These are phyloP conservation scores for Xylaria multiplex DNA, from an alignment of 2,329 filamentous ascomycete genomes.

Conservation along the genomic window DNA sequence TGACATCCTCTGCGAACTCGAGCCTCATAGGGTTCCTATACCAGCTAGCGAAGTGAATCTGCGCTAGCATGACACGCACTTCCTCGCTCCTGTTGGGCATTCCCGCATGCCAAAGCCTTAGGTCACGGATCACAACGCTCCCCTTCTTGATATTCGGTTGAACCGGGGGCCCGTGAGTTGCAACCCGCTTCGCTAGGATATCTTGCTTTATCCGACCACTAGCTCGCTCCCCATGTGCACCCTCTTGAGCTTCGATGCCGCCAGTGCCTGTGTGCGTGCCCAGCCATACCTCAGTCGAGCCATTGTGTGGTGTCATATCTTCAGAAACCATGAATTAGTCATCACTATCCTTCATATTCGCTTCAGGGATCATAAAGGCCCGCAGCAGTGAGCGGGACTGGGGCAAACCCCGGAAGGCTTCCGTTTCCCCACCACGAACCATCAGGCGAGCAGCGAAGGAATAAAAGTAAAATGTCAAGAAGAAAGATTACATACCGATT, in stretches of 20 bases:
- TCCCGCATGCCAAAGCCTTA: conserved; percentile 71
- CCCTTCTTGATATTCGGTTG: conserved; percentile 65
- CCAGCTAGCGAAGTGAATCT: conserved; percentile 69
- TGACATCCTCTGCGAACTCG: conserved; percentile 62
- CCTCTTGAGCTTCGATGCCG: conserved; percentile 55
- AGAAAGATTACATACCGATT: conserved; percentile 44
- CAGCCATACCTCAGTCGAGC: conserved; percentile 69
- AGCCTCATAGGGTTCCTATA: conserved; percentile 67
- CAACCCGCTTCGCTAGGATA: conserved; percentile 52
- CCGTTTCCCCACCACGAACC: background rate
- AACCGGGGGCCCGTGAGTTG: conserved; percentile 53
- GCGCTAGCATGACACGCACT: conserved; percentile 67
- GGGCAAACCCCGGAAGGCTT: background rate
- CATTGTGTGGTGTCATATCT: conserved; percentile 61
- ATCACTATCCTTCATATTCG: background rate
- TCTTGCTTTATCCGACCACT: conserved; percentile 60
- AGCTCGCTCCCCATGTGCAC: conserved; percentile 61
- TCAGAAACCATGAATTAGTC: conserved; percentile 9
- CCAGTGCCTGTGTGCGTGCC: conserved; percentile 58
- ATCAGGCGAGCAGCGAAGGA: background rate
- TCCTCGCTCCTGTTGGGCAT: conserved; percentile 66
- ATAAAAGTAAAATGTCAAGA: background rate
- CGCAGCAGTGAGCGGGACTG: background rate
- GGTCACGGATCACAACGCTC: conserved; percentile 66
- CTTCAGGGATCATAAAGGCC: background rate